Percentiles rank a stretch among this genome's conserved stretches.
These are phyloP conservation scores for Hanseniaspora lindneri DNA, from an alignment of 805 yeast species.

Conservation along the genomic window DNA sequence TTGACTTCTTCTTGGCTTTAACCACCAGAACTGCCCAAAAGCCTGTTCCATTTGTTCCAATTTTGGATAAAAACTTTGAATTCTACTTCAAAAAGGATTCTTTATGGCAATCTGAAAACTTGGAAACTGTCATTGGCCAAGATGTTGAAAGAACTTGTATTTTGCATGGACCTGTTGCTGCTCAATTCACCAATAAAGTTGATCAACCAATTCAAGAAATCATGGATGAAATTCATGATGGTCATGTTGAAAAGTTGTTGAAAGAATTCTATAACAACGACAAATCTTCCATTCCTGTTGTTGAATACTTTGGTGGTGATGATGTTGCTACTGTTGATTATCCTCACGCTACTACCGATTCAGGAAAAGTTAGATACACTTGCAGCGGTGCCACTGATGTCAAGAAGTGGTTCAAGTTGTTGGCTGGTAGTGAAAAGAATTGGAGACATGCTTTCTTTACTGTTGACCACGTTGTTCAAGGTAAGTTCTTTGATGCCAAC, in stretches of 20 bases:
- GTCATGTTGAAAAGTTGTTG: conserved; percentile 64
- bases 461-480: conserved; percentile 73
- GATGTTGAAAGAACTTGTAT: conserved; percentile 99
- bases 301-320: conserved; percentile 77
- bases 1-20: conserved; percentile 76
- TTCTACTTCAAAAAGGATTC: conserved; percentile 97
- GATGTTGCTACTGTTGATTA: conserved; percentile 34
- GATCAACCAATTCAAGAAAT: conserved; percentile 90
- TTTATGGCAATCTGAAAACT: conserved; percentile 95
- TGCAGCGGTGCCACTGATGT: conserved; percentile 30
- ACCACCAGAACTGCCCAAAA: conserved; percentile 79
- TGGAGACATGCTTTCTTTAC: conserved; percentile 91
- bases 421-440: conserved; percentile 66
- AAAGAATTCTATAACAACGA: conserved; percentile 62
- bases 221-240: conserved; percentile 78
- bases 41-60: conserved; percentile 97
- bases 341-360: conserved; percentile 24
- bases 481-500: conserved; percentile 62
- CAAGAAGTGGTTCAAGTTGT: conserved; percentile 57
- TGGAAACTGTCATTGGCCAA: conserved; percentile 88
- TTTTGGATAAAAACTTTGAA: conserved; percentile 86
- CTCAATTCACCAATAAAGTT: conserved; percentile 72
- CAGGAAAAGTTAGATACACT: conserved; percentile 30
- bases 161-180: conserved; percentile 97
- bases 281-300: conserved; percentile 62